Conservation (phyloP, 2,329 filamentous ascomycete genomes). For the Cercospora sp. region DNA sequence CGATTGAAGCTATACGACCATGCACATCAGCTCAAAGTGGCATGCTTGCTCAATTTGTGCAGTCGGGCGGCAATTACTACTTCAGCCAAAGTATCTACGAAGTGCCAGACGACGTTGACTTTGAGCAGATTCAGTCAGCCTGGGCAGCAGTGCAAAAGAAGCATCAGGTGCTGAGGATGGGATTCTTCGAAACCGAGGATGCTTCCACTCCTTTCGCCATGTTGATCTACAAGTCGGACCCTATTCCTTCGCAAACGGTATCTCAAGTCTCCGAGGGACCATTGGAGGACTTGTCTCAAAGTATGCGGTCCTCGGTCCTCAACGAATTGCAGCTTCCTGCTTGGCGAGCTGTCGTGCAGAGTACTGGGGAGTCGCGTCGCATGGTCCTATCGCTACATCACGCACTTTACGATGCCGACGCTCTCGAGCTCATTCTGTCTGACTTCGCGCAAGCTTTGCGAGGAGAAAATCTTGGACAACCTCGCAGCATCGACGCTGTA, state of each 20-base stretch:
- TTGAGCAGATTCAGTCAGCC: conserved; percentile 52
- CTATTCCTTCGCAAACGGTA: conserved; percentile 6
- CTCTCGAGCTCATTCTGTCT: conserved; percentile 64
- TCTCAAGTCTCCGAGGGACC: conserved; percentile 1
- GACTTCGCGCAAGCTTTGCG: conserved; percentile 54
- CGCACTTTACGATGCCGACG: conserved; percentile 80
- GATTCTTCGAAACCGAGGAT: conserved; percentile 66
- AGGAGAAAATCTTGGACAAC: conserved; percentile 28
- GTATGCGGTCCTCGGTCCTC: conserved; percentile 38
- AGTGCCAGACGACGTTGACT: conserved; percentile 46
- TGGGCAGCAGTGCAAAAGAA: conserved; percentile 58
- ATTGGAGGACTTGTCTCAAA: conserved; percentile 2
- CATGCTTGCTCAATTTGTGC: conserved; percentile 73
- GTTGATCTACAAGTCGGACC: conserved; percentile 57
- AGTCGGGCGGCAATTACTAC: conserved; percentile 68
- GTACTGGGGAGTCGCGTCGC: conserved; percentile 25
- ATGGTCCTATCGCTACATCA: conserved; percentile 67
- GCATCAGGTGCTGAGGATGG: conserved; percentile 74
- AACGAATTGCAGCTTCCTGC: conserved; percentile 55
- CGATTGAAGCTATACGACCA: conserved; percentile 64
- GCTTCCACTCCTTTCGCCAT: conserved; percentile 68
- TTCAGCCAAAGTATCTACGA: conserved; percentile 68
- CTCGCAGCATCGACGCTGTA: conserved; percentile 42
- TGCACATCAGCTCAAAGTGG: conserved; percentile 79
- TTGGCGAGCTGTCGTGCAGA: conserved; percentile 61